These are phyloP conservation scores for Neoscytalidium dimidiatum DNA, from an alignment of 2,329 filamentous ascomycete species.

Conservation along the genomic window DNA sequence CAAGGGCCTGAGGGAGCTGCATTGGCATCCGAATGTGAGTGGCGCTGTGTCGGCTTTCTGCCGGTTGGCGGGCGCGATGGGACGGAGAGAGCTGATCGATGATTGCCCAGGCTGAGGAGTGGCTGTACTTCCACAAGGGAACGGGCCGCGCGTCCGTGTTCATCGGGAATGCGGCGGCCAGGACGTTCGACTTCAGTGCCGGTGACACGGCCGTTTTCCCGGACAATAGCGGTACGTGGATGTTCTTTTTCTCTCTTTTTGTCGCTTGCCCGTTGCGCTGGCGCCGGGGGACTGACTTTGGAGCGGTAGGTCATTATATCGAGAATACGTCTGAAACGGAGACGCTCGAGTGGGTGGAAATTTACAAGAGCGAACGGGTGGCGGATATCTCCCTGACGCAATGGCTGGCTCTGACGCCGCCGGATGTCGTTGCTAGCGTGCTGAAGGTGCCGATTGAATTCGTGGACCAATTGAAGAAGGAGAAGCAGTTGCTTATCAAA, in stretches of 20 bases:
- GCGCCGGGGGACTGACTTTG: background rate
- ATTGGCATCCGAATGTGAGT: constrained; percentile 69
- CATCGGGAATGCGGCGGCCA: constrained; percentile 60
- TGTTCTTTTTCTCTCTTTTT: constrained; percentile 14
- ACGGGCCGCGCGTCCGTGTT: constrained; percentile 65
- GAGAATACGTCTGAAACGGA: constrained; percentile 67
- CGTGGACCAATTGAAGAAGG: constrained; percentile 60
- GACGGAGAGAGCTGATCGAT: constrained; percentile 13
- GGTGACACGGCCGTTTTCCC: constrained; percentile 71
- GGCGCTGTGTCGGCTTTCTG: background rate
- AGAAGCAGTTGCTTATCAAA: constrained; percentile 61
- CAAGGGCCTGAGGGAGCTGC: constrained; percentile 63
- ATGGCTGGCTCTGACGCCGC: constrained; percentile 69
- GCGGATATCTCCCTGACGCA: constrained; percentile 68
- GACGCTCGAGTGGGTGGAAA: constrained; percentile 67
- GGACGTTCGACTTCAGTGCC: constrained; percentile 67
- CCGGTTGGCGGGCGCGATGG: too few relatives aligned
- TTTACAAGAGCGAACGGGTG: constrained; percentile 68
- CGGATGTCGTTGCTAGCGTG: constrained; percentile 61
- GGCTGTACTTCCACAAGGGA: constrained; percentile 70
- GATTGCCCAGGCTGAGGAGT: constrained; percentile 61
- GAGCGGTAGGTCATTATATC: constrained; percentile 60
- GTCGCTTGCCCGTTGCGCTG: too few relatives aligned
- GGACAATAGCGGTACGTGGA: constrained; percentile 57
- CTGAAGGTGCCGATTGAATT: constrained; percentile 61